These are phyloP conservation scores for Penicillium hesseltinei DNA, from an alignment of 2,329 filamentous ascomycete genomes.

Conservation along the genomic window DNA sequence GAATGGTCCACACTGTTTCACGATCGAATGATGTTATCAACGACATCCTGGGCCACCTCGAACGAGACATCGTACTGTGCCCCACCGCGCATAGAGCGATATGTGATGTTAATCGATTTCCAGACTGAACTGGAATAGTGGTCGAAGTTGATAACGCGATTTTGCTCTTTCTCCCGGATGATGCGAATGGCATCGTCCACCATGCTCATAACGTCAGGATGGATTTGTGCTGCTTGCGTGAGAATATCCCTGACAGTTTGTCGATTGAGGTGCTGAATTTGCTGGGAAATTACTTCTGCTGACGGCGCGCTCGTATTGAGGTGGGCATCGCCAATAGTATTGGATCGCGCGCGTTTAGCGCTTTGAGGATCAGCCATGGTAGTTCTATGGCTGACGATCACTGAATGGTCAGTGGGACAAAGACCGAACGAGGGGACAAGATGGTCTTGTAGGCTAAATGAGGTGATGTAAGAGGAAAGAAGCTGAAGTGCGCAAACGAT, in stretches of 20 bases:
- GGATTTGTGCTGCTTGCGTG: neutral
- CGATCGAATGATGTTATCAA: neutral
- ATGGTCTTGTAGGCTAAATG: neutral
- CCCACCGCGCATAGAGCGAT: neutral
- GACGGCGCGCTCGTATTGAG: neutral
- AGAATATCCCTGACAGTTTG: neutral
- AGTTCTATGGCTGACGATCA: neutral
- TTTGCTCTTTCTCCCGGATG: neutral
- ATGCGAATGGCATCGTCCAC: neutral
- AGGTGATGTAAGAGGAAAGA: neutral
- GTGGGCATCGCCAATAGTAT: neutral
- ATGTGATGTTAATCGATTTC: conserved; percentile 14
- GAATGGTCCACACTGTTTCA: conserved; percentile 2
- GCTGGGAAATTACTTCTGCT: neutral
- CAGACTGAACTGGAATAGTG: conserved; percentile 1
- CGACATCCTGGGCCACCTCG: conserved; percentile 1
- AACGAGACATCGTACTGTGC: conserved; percentile 8
- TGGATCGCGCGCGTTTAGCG: neutral
- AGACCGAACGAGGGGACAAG: neutral
- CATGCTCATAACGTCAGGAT: neutral
- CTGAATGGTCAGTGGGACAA: neutral
- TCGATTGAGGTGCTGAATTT: neutral
- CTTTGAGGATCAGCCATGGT: neutral
- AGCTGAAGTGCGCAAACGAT: neutral
- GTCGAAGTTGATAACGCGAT: neutral